Base-by-base conservation (phyloP, 192 early-diverging fungal species). In the Pilaira anomala region DNA sequence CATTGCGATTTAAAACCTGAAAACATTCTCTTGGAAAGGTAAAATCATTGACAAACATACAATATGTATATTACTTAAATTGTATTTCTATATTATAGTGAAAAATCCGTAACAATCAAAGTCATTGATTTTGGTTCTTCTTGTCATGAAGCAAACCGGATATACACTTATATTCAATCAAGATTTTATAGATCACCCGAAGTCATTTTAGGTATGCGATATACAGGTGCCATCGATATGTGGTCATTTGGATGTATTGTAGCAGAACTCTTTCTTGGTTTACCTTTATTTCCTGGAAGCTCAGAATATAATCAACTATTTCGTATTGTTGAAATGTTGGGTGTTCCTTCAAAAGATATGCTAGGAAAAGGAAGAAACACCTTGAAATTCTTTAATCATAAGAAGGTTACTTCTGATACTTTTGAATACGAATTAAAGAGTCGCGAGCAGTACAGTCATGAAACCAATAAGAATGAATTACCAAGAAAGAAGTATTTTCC, bases 1-100 rank as follows among this genome's bases (percentile, higher is more conserved):
- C 97, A 99, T 70, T 95, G 95, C 53, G 97, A 99, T 79, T 82
- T 99, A 53, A 99, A 99, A 70, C 96, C 97, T 2, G 95, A 99
- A 76, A 98, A 98, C 73, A 93, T 97, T 51, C 67, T 98, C 59
- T 80, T 98, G 25, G 90, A 89, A 76, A 89, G 84, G 87, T 89
- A 66, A 67, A 19, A 21, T 24, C 14, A 18, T 29, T 13, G 40
- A n/a, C 51, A 44, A n/a, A 14, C 6, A 25, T 52, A 50, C n/a
- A 18, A 1, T 19, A 28, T 30, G 5, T 22, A 11, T 36, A 21
- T 26, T 6, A n/a, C 57, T 3, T 29, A 29, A 9, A 19, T 40
- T 22, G 40, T 30, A 12, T 19, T 30, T 16, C 33, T 39, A 45
- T 25, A 1, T 54, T 25, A 25, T 29, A 93, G 93, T 60, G 78